Percentiles rank a stretch among this genome's conserved stretches.
phyloP scores from a whole-genome alignment of 2,329 filamentous ascomycete genomes.

The Colletotrichum brevisporum region DNA sequence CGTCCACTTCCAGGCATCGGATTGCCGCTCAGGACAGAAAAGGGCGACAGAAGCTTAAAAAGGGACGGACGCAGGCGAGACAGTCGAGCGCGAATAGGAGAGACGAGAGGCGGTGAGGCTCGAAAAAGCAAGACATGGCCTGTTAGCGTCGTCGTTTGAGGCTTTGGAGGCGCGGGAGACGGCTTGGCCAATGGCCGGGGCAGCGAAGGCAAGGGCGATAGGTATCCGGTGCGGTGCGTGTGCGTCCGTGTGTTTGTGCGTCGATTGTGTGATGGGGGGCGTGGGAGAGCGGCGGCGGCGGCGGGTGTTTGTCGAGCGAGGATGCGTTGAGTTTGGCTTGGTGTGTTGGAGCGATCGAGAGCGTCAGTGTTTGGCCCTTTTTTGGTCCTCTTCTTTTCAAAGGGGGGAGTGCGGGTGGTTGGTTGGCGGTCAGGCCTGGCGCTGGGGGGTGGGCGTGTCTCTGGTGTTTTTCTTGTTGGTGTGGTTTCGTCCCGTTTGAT shows the following conservation, averaged over 20 bases:
- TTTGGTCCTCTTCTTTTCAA: not conserved
- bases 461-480: not conserved
- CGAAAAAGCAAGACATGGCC: conserved; percentile 33
- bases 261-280: conserved; percentile 40
- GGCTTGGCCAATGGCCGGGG: conserved; percentile 22
- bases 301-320: conserved; percentile 29
- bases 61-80: conserved; percentile 39
- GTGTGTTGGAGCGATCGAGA: conserved; percentile 14
- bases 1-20: conserved; percentile 28
- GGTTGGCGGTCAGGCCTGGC: conserved; percentile 17
- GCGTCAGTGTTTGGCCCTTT: conserved; percentile 16
- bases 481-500: conserved; percentile 2
- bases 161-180: conserved; percentile 36
- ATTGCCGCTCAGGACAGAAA: conserved; percentile 36
- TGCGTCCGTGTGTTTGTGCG: conserved; percentile 37
- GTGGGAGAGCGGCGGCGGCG: conserved; percentile 15
- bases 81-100: conserved; percentile 37
- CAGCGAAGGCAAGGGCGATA: conserved; percentile 29
- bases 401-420: conserved; percentile 16
- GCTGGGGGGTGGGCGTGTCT: not conserved
- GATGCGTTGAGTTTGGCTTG: conserved; percentile 27
- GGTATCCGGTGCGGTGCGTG: conserved; percentile 31
- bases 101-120: conserved; percentile 29
- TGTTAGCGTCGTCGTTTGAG: conserved; percentile 37
- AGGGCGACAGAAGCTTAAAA: conserved; percentile 41